These are phyloP conservation scores for Quercus wislizeni DNA, from an alignment of 306 rosid species.

Conservation along the genomic window DNA sequence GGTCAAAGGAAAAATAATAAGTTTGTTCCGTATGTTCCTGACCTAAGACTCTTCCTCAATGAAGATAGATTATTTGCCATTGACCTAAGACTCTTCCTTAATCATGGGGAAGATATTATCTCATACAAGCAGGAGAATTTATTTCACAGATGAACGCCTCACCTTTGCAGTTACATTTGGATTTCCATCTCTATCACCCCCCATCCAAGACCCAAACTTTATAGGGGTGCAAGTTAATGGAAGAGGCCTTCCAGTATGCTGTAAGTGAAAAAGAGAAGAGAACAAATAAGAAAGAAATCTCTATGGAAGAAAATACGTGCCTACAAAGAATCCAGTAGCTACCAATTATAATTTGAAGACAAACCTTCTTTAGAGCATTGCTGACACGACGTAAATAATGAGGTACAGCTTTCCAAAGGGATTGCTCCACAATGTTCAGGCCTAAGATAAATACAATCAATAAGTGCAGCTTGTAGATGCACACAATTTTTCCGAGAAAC, in stretches of 20 bases:
- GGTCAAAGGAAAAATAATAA: background rate
- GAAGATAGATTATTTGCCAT: background rate
- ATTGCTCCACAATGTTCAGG: slow-evolving; percentile 91
- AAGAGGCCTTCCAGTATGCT: slow-evolving; percentile 94
- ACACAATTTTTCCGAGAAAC: slow-evolving; percentile 4
- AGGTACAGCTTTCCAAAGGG: slow-evolving; percentile 98
- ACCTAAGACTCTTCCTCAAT: background rate
- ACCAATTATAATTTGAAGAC: slow-evolving; percentile 20
- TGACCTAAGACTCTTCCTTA: background rate
- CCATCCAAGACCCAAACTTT: slow-evolving; percentile 97
- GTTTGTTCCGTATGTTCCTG: background rate
- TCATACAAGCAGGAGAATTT: background rate
- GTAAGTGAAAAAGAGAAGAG: slow-evolving; percentile 15
- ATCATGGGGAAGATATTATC: background rate
- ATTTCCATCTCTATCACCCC: slow-evolving; percentile 98
- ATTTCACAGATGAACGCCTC: background rate
- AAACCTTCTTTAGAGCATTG: slow-evolving; percentile 91
- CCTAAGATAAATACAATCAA: slow-evolving; percentile 48
- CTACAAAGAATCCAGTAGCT: slow-evolving; percentile 19
- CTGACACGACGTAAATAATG: slow-evolving; percentile 90
- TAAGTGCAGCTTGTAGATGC: background rate
- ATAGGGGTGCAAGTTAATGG: slow-evolving; percentile 93
- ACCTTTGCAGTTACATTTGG: slow-evolving; percentile 95
- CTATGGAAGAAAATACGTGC: background rate
- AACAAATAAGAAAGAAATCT: slow-evolving; percentile 2